Conservation (phyloP, 2,329 filamentous ascomycete species). For the Stagonosporopsis cucurbitacearum region DNA sequence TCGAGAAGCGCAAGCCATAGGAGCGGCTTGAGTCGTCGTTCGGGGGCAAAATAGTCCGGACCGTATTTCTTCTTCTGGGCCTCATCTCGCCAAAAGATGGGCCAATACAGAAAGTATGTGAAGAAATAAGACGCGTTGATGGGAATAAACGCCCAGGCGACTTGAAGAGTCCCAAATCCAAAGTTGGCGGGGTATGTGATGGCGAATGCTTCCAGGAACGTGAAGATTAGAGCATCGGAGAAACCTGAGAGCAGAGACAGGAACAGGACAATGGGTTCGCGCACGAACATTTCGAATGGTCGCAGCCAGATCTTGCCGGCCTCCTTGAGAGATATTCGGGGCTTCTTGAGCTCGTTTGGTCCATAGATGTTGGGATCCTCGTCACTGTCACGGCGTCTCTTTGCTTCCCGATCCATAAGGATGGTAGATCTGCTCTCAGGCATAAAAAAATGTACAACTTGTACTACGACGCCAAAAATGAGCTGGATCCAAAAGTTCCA, state of each 20-base stretch:
- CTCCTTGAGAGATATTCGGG: slow-evolving; percentile 41
- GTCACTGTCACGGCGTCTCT: slow-evolving; percentile 69
- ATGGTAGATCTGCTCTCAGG: slow-evolving; percentile 78
- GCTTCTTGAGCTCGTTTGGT: slow-evolving; percentile 67
- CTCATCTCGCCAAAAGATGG: slow-evolving; percentile 54
- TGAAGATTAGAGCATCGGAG: slow-evolving; percentile 78
- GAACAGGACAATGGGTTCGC: slow-evolving; percentile 74
- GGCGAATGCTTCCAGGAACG: slow-evolving; percentile 73
- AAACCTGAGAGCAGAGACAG: slow-evolving; percentile 76
- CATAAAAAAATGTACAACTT: slow-evolving; percentile 68
- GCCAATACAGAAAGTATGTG: slow-evolving; percentile 66
- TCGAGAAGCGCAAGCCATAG: slow-evolving; percentile 65
- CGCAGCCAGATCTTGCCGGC: slow-evolving; percentile 57
- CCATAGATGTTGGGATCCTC: slow-evolving; percentile 68
- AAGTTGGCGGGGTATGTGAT: slow-evolving; percentile 70
- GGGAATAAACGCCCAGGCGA: slow-evolving; percentile 65
- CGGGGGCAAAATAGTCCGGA: slow-evolving; percentile 61
- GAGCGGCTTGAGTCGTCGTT: slow-evolving; percentile 67
- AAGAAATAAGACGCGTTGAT: slow-evolving; percentile 66
- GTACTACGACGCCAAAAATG: slow-evolving; percentile 74
- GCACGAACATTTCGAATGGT: slow-evolving; percentile 70
- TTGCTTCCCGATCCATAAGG: slow-evolving; percentile 78
- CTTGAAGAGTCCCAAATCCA: slow-evolving; percentile 62
- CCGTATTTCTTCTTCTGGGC: slow-evolving; percentile 46
- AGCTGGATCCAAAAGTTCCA: slow-evolving; percentile 86